Evolutionary conservation across 1,284 basidiomycete species (phyloP).

Genomic region (Trametes polyzona): DNA sequence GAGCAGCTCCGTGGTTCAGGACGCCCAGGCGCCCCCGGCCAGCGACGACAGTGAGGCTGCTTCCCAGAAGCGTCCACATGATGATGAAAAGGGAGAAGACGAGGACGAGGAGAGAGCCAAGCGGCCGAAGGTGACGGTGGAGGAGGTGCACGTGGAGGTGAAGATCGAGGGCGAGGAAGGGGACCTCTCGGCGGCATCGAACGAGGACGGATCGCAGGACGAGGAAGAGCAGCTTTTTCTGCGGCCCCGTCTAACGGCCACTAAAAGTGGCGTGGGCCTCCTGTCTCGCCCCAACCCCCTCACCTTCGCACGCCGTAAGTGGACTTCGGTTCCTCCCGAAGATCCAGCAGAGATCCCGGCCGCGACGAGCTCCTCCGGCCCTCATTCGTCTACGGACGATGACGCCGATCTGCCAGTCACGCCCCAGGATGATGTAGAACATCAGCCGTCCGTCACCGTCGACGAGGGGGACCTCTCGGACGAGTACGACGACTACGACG

Average conservation of each 20-base stretch:
- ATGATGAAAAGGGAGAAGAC: neutral
- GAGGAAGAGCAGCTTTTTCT: slow-evolving; percentile 26
- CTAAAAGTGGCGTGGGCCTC: slow-evolving; percentile 28
- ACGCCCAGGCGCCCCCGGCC: neutral
- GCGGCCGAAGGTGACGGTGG: slow-evolving; percentile 7
- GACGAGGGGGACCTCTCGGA: slow-evolving; percentile 19
- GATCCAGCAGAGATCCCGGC: slow-evolving; percentile 13
- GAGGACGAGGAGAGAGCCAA: slow-evolving; percentile 11
- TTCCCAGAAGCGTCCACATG: slow-evolving; percentile 9
- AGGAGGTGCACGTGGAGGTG: slow-evolving; percentile 15
- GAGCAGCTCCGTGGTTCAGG: neutral
- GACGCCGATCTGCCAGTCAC: slow-evolving; percentile 30
- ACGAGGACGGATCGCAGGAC: slow-evolving; percentile 30
- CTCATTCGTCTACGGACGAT: slow-evolving; percentile 26
- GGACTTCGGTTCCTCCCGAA: slow-evolving; percentile 32
- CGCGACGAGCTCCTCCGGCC: slow-evolving; percentile 5
- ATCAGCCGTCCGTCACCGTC: slow-evolving; percentile 3
- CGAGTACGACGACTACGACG: slow-evolving; percentile 12
- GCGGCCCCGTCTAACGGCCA: slow-evolving; percentile 18
- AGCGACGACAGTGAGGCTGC: neutral
- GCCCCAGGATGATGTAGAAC: slow-evolving; percentile 25
- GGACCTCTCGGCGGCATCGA: slow-evolving; percentile 24
- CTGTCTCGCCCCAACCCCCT: slow-evolving; percentile 38
- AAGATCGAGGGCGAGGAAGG: slow-evolving; percentile 24
- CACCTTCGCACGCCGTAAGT: slow-evolving; percentile 41